Evolutionary conservation across 768 basidiomycete species (phyloP).

Genomic region (Hortiboletus flavorubellus): DNA sequence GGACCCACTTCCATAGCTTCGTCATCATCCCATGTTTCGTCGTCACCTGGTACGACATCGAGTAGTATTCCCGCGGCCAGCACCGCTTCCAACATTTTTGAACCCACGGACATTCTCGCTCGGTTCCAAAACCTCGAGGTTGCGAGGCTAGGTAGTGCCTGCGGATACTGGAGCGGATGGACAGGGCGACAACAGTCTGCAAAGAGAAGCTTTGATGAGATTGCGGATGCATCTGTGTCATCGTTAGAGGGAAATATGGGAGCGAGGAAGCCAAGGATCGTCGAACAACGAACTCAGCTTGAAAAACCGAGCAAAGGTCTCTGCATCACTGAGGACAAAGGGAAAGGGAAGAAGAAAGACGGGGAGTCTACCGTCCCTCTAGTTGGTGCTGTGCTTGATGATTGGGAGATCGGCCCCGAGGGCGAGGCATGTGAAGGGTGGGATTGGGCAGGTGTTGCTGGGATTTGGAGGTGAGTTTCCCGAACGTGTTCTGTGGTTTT

Average conservation of each 20-base stretch:
- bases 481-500: background rate
- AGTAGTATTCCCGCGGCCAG: background rate
- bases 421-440: slow-evolving; percentile 39
- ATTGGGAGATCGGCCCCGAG: slow-evolving; percentile 23
- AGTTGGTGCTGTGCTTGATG: background rate
- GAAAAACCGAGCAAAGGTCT: slow-evolving; percentile 2
- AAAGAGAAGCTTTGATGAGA: background rate
- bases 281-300: slow-evolving; percentile 5
- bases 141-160: slow-evolving; percentile 39
- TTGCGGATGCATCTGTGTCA: background rate
- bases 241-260: background rate
- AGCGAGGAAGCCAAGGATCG: slow-evolving; percentile 16
- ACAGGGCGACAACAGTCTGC: slow-evolving; percentile 5
- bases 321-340: slow-evolving; percentile 3
- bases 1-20: background rate
- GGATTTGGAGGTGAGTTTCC: slow-evolving; percentile 48
- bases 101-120: slow-evolving; percentile 24
- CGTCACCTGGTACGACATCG: background rate
- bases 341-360: slow-evolving; percentile 17
- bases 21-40: background rate
- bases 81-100: background rate
- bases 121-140: slow-evolving; percentile 35
- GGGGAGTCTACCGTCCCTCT: background rate
- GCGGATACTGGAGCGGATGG: slow-evolving; percentile 39
- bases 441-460: slow-evolving; percentile 59